phyloP scores from a whole-genome alignment of 2,329 filamentous ascomycete species.

The Colletotrichum sp. region DNA sequence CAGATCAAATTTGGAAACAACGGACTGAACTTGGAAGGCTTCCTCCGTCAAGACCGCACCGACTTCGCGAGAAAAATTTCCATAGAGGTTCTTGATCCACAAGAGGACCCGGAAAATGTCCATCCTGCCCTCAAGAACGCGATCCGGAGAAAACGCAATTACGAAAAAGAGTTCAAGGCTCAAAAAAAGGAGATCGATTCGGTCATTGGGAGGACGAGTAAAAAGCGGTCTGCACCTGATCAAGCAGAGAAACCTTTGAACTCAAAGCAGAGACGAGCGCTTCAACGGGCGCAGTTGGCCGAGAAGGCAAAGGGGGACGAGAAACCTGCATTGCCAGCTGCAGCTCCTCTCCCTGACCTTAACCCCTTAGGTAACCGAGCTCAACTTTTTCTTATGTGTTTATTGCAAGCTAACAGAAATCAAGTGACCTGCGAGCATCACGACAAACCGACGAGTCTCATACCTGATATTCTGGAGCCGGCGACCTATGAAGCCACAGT shows the following conservation, averaged over 20 bases:
- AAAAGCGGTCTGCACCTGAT: conserved; percentile 21
- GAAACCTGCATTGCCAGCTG: conserved; percentile 28
- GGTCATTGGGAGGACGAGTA: conserved; percentile 16
- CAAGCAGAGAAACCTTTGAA: conserved; percentile 23
- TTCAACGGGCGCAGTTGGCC: not conserved
- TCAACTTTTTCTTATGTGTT: not conserved
- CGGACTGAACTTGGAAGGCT: conserved; percentile 70
- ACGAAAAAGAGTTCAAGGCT: conserved; percentile 55
- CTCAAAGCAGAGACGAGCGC: conserved; percentile 25
- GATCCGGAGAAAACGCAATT: conserved; percentile 68
- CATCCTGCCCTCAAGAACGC: conserved; percentile 61
- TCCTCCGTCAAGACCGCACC: conserved; percentile 65
- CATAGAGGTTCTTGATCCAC: conserved; percentile 55
- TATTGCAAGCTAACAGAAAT: not conserved
- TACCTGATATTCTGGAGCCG: conserved; percentile 46
- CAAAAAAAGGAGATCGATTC: conserved; percentile 39
- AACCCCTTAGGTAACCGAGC: conserved; percentile 34
- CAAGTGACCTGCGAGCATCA: conserved; percentile 53
- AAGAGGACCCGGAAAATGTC: conserved; percentile 44
- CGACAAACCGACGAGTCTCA: conserved; percentile 35
- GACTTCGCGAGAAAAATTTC: conserved; percentile 53
- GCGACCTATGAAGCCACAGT: conserved; percentile 47
- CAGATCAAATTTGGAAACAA: conserved; percentile 66
- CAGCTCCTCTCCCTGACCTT: conserved; percentile 28
- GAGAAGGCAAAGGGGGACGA: conserved; percentile 26